phyloP scores from a whole-genome alignment of 345 rosid species.

The Odontarrhena argentea region DNA sequence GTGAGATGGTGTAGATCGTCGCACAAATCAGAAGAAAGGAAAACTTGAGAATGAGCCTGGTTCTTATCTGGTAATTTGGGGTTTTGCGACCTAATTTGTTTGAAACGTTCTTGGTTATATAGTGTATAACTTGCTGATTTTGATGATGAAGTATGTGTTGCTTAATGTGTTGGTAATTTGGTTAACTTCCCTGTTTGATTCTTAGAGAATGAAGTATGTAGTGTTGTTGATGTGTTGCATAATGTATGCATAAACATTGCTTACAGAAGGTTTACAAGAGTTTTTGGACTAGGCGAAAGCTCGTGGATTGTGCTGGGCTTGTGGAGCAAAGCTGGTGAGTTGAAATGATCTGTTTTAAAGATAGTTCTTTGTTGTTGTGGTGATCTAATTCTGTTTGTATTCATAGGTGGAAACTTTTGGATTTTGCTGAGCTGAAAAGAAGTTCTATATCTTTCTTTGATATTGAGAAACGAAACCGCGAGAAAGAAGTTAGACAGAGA shows the following conservation, averaged over 20 bases:
- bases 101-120: background rate
- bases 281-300: conserved; percentile 89
- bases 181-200: no score
- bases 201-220: background rate
- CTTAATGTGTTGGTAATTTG: background rate
- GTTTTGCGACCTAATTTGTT: conserved; percentile 23
- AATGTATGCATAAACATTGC: background rate
- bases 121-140: no score
- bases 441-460: conserved; percentile 91
- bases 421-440: conserved; percentile 80
- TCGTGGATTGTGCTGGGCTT: conserved; percentile 91
- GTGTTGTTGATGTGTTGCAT: conserved; percentile 4
- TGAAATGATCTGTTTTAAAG: background rate
- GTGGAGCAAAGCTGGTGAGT: conserved; percentile 87
- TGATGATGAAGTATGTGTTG: background rate
- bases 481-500: conserved; percentile 83
- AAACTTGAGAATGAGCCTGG: conserved; percentile 91
- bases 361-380: conserved; percentile 1
- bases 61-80: conserved; percentile 73
- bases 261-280: conserved; percentile 94
- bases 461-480: conserved; percentile 91
- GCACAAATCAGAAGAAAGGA: conserved; percentile 81
- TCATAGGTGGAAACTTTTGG: conserved; percentile 87
- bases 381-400: conserved; percentile 33
- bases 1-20: conserved; percentile 78